Evolutionary conservation across 2,329 filamentous ascomycete species (phyloP).

Genomic region (Coniella vitis): DNA sequence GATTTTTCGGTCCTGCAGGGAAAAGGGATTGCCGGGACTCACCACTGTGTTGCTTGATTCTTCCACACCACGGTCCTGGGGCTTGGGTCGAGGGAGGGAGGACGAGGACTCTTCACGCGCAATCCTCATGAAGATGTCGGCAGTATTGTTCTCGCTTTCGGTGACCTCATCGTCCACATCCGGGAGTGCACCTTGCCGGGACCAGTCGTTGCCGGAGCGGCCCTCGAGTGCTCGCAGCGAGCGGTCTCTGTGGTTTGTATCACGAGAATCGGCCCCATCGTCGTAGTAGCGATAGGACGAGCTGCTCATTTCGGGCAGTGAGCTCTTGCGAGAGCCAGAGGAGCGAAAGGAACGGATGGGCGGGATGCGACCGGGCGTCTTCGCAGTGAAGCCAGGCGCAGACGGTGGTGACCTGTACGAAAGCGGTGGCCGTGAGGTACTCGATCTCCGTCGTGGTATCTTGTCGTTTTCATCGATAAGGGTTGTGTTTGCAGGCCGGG

Average conservation of each 20-base stretch:
- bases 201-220: slow-evolving; percentile 29
- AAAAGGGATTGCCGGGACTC: slow-evolving; percentile 1
- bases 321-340: slow-evolving; percentile 49
- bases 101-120: slow-evolving; percentile 43
- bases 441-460: slow-evolving; percentile 28
- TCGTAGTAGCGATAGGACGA: slow-evolving; percentile 38
- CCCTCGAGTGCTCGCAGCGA: slow-evolving; percentile 47
- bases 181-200: slow-evolving; percentile 32
- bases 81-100: slow-evolving; percentile 25
- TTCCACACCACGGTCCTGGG: slow-evolving; percentile 26
- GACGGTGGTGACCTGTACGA: slow-evolving; percentile 36
- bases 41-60: slow-evolving; percentile 21
- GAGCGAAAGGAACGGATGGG: slow-evolving; percentile 52
- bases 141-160: slow-evolving; percentile 34
- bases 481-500: slow-evolving; percentile 26
- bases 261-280: slow-evolving; percentile 33
- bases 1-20: neutral
- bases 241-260: slow-evolving; percentile 40
- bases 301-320: slow-evolving; percentile 45
- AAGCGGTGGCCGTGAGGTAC: slow-evolving; percentile 39
- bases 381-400: slow-evolving; percentile 24
- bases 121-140: slow-evolving; percentile 53
- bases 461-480: slow-evolving; percentile 10
- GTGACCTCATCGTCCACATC: slow-evolving; percentile 37
- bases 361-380: slow-evolving; percentile 32